A percentile compares a stretch with the other conserved stretches of the same genome.
Conservation (phyloP, 176 grass and related monocot species). For the Cenchrus purpureus region DNA sequence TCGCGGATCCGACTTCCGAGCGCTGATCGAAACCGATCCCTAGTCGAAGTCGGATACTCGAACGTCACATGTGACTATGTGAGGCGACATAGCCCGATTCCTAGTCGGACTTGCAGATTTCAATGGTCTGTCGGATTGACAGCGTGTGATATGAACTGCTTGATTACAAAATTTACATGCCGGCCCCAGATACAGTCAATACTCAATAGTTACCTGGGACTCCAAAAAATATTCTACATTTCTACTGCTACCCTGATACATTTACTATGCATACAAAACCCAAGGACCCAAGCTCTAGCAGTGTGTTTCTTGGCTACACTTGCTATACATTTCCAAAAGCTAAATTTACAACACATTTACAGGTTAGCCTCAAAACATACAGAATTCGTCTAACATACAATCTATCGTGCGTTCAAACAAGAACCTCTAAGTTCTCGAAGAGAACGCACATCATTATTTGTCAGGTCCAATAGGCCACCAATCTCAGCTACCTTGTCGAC, state of each 20-base stretch:
- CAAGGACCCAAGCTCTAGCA: not conserved
- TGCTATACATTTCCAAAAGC: conserved; percentile 15
- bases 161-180: conserved; percentile 10
- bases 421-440: conserved; percentile 45
- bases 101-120: not conserved
- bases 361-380: conserved; percentile 25
- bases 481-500: conserved; percentile 69
- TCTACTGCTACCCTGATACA: not conserved
- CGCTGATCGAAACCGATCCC: not conserved
- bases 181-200: not conserved
- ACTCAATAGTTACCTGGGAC: not conserved
- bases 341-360: conserved; percentile 54
- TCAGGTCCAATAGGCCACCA: conserved; percentile 63
- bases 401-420: conserved; percentile 35
- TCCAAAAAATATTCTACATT: not conserved
- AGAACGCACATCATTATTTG: conserved; percentile 59
- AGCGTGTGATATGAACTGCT: not conserved
- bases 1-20: not conserved
- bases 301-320: not conserved
- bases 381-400: not conserved
- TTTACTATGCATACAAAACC: not conserved
- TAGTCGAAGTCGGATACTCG: not conserved
- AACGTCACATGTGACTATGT: not conserved
- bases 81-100: not conserved
- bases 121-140: not conserved